Evolutionary conservation across 805 yeast species (phyloP), one percentile per base, ranked within the genome.

Genomic region (Metschnikowia shivogae): DNA sequence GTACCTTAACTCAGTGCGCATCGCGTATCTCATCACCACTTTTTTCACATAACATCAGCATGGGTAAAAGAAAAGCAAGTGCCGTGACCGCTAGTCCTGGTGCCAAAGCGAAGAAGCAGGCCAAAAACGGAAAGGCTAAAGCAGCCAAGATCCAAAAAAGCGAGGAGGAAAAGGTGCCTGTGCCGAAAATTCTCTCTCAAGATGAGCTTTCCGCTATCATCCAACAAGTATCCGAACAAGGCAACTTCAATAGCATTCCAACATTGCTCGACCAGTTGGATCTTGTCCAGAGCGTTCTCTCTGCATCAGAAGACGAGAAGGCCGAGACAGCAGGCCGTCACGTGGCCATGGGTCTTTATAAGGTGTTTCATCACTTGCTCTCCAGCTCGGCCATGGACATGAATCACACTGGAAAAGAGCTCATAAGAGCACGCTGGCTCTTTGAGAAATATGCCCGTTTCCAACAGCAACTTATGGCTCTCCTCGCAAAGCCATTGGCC

Each of bases 401-500:
- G 7, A 61, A 63, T 11, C 57, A 61, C 6, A 73, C 73, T 35
- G 81, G 74, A 30, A 74, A 77, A 44, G 72, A 73, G 48, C 63
- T 66, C 13, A 54, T 73, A 7, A 74, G 82, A n/a, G 74, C 74
- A 29, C 70, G 73, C 52, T 86, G 95, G 92, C 61, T 87, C 32
- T 69, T 70, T 44, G 73, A 76, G 39, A 73, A 76, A 44, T 86
- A 86, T 64, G 74, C 74, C 32, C 63, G 67, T 19, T 86, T 69
- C 65, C 80, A 82, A 55, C 54, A 54, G 3, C 58, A 64, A 28
- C 48, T 85, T 20, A 58, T 76, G 22, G 59, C 62, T 12, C 61
- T 77, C 40, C 62, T 84, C 3, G 52, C 61, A n/a, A 52, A 64
- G 2, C 56, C 66, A 2, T 60, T 70, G 14, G 72, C 75, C 29